Conservation (phyloP, 768 basidiomycete species). For the Candolleomyces aberdarensis region DNA sequence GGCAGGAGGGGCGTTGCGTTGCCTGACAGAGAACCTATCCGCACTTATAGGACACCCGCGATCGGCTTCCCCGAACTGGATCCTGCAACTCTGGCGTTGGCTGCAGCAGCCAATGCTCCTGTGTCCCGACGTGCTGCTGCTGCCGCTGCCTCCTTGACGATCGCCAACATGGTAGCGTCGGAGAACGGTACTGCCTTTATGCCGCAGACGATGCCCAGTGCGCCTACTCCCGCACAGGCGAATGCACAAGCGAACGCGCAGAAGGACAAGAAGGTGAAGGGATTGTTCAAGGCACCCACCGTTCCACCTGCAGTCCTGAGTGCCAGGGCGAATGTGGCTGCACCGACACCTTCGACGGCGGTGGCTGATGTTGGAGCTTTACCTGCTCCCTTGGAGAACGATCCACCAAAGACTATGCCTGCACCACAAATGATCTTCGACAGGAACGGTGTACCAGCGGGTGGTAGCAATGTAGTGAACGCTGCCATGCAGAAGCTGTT, state of each 20-base stretch:
- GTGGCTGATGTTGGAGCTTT: conserved; percentile 52
- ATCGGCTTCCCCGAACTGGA: conserved; percentile 82
- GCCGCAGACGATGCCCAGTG: conserved; percentile 36
- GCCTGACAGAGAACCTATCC: conserved; percentile 89
- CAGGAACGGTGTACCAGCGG: neutral
- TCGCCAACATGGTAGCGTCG: conserved; percentile 88
- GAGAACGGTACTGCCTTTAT: conserved; percentile 75
- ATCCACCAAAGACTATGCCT: conserved; percentile 41
- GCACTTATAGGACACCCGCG: conserved; percentile 89
- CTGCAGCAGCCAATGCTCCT: conserved; percentile 62
- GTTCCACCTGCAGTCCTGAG: conserved; percentile 53
- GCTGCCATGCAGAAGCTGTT: conserved; percentile 44
- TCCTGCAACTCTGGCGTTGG: conserved; percentile 64
- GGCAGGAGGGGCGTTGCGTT: conserved; percentile 76
- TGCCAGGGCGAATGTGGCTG: conserved; percentile 55
- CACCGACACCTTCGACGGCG: conserved; percentile 67
- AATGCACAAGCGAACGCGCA: neutral
- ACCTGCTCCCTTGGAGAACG: conserved; percentile 58
- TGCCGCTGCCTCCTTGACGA: conserved; percentile 77
- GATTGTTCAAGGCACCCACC: conserved; percentile 70
- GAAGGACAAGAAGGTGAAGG: conserved; percentile 65
- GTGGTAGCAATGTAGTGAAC: neutral
- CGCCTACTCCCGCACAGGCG: too few relatives aligned
- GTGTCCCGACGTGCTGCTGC: conserved; percentile 77
- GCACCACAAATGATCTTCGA: conserved; percentile 35